Evolutionary conservation across 106 monocot genomes (phyloP).

Genomic region (Alisma plantagoaquatica): DNA sequence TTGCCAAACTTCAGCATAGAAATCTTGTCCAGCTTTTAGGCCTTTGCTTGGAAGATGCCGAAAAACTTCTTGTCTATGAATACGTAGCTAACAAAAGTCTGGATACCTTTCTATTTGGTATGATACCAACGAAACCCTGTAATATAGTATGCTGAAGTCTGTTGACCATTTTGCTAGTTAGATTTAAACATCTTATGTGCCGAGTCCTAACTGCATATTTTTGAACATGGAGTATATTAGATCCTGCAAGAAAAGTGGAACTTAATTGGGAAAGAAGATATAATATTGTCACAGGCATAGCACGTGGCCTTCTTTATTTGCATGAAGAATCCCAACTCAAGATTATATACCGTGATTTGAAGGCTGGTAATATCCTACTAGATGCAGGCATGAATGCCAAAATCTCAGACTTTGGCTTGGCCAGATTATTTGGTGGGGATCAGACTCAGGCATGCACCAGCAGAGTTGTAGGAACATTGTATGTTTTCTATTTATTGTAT

Average conservation of each 20-base stretch:
- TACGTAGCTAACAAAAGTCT: constrained; percentile 5
- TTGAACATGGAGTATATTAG: background rate
- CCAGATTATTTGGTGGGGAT: background rate
- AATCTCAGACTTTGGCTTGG: constrained; percentile 1
- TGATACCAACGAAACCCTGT: background rate
- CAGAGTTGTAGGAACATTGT: background rate
- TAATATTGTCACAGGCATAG: background rate
- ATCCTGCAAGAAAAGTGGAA: background rate
- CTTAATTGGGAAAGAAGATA: background rate
- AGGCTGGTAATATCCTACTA: constrained; percentile 2
- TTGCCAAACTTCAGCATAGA: constrained; percentile 5
- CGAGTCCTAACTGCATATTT: background rate
- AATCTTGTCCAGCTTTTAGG: constrained; percentile 6
- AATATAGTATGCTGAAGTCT: background rate
- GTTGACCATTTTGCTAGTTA: too few species aligned
- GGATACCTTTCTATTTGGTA: constrained; percentile 7
- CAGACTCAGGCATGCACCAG: background rate
- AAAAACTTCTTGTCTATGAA: constrained; percentile 8
- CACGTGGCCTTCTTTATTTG: constrained; percentile 3
- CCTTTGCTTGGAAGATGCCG: constrained; percentile 1
- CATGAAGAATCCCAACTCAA: constrained; percentile 6
- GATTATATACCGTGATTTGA: background rate
- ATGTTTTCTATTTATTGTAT: too few species aligned
- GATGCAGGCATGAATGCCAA: constrained; percentile 2
- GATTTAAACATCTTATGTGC: too few species aligned